phyloP scores from a whole-genome alignment of 441 rosid species.

The Iberis amara region DNA sequence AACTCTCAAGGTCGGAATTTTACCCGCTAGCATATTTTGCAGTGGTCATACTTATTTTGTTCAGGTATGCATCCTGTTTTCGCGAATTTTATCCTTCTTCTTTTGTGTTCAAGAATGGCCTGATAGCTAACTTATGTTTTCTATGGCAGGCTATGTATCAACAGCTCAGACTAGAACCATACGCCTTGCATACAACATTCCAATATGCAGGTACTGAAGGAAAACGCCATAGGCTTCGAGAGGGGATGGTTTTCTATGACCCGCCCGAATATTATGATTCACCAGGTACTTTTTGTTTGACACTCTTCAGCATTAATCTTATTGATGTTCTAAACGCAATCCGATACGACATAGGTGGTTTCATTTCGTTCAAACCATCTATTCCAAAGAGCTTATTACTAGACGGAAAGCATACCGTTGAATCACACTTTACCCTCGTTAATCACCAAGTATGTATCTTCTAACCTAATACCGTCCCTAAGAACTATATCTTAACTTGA shows the following conservation, averaged over 20 bases:
- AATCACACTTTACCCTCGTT: conserved; percentile 70
- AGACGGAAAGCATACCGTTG: conserved; percentile 73
- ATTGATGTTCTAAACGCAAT: too few species aligned
- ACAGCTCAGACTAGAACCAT: conserved; percentile 87
- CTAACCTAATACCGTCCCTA: conserved; percentile 25
- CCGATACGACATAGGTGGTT: too few species aligned
- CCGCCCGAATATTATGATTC: conserved; percentile 83
- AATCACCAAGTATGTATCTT: conserved; percentile 71
- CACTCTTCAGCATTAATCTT: neutral
- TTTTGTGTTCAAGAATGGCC: neutral
- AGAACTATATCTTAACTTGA: conserved; percentile 15
- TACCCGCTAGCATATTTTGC: conserved; percentile 94
- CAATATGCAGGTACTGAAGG: conserved; percentile 98
- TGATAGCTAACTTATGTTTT: conserved; percentile 7
- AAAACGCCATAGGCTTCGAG: conserved; percentile 92
- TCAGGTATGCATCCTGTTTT: conserved; percentile 52
- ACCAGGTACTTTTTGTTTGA: conserved; percentile 47
- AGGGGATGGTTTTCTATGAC: conserved; percentile 85
- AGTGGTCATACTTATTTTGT: conserved; percentile 96
- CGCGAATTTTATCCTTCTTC: conserved; percentile 11
- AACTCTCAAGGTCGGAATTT: conserved; percentile 82
- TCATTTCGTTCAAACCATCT: conserved; percentile 80
- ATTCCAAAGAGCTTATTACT: conserved; percentile 79
- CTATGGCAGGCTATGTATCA: conserved; percentile 73
- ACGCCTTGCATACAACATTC: conserved; percentile 96